Conservation (phyloP, 1,139 yeast genomes). For the Yamadazyma diddensiae region DNA sequence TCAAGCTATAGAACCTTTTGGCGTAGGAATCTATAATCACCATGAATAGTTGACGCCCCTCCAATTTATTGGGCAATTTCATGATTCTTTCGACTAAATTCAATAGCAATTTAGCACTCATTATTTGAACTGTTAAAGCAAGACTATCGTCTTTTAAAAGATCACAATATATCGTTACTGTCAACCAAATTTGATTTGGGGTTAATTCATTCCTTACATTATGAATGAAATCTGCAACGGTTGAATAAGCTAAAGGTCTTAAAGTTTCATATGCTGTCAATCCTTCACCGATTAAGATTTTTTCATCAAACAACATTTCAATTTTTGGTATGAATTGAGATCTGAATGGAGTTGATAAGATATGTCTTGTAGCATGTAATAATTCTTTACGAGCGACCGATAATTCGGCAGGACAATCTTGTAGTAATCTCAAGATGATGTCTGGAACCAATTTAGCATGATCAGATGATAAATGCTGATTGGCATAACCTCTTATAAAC, state of each 20-base stretch:
- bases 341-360: conserved; percentile 84
- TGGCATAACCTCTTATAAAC: conserved; percentile 78
- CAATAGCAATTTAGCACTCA: conserved; percentile 89
- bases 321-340: conserved; percentile 81
- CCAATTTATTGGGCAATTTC: conserved; percentile 77
- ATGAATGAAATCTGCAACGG: conserved; percentile 94
- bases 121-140: conserved; percentile 89
- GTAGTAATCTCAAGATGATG: conserved; percentile 76
- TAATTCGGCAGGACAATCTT: conserved; percentile 96
- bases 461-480: conserved; percentile 57
- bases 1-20: conserved; percentile 73
- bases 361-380: conserved; percentile 91
- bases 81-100: conserved; percentile 87
- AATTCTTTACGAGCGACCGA: conserved; percentile 91
- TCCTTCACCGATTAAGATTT: conserved; percentile 88
- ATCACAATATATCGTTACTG: conserved; percentile 79
- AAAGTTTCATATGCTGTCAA: conserved; percentile 87
- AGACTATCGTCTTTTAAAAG: conserved; percentile 79
- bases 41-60: conserved; percentile 81
- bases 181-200: conserved; percentile 82
- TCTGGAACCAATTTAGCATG: conserved; percentile 79
- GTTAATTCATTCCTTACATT: conserved; percentile 84
- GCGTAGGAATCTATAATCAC: conserved; percentile 86
- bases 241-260: conserved; percentile 87
- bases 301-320: conserved; percentile 80